phyloP scores from a whole-genome alignment of 202 grass and related monocot species.

The Dendrocalamus latiflorus region DNA sequence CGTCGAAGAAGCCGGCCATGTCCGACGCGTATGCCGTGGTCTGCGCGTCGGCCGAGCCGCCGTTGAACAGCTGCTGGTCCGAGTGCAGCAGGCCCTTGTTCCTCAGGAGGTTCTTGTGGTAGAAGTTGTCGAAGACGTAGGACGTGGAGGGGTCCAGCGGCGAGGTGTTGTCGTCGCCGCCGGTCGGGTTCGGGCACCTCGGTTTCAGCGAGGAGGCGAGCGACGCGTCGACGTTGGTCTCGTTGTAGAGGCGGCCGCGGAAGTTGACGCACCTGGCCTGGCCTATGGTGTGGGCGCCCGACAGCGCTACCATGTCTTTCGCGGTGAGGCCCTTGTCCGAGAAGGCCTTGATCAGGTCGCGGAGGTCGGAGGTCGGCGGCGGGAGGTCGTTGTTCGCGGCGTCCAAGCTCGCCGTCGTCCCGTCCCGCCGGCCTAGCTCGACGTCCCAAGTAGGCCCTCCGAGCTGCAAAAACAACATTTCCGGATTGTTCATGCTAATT shows the following conservation, averaged over 20 bases:
- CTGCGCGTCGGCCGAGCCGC: conserved; percentile 57
- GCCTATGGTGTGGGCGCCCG: conserved; percentile 80
- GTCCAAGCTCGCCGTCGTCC: conserved; percentile 52
- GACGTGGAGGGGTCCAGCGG: conserved; percentile 63
- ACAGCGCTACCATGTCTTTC: conserved; percentile 55
- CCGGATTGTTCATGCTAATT: too few relatives aligned
- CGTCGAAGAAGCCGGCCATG: conserved; percentile 50
- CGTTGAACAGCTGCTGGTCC: conserved; percentile 70
- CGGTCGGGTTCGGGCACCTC: conserved; percentile 33
- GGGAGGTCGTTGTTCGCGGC: conserved; percentile 60
- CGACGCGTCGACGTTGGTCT: conserved; percentile 57
- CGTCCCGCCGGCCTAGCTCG: conserved; percentile 55
- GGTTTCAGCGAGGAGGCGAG: conserved; percentile 52
- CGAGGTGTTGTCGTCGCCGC: conserved; percentile 56
- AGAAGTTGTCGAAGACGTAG: conserved; percentile 80
- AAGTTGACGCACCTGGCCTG: conserved; percentile 69
- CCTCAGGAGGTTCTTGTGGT: conserved; percentile 61
- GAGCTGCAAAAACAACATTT: conserved; percentile 45
- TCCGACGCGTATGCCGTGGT: conserved; percentile 41
- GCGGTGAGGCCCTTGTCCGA: conserved; percentile 44
- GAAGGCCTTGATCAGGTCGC: conserved; percentile 52
- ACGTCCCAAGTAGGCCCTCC: conserved; percentile 76
- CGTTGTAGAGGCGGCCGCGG: conserved; percentile 64
- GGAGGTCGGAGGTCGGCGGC: conserved; percentile 35
- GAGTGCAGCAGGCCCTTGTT: conserved; percentile 83